A percentile compares a stretch with the other conserved stretches of the same genome.
These are phyloP conservation scores for Rhizomucor miehei DNA, from an alignment of 371 early-diverging fungal genomes.

Conservation along the genomic window DNA sequence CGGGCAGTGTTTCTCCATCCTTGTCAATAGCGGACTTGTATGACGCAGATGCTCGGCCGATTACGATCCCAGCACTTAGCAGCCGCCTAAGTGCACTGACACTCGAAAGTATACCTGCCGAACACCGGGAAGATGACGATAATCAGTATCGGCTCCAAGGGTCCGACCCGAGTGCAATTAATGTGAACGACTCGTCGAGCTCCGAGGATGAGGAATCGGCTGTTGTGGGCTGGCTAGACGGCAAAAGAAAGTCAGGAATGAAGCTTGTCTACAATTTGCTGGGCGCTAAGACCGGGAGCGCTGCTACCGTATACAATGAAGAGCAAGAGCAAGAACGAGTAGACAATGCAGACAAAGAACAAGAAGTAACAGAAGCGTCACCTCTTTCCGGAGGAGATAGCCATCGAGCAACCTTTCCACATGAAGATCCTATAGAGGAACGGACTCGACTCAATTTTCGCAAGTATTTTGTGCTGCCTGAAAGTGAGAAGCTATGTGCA, in stretches of 20 bases:
- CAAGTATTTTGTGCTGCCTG: constrained; percentile 61
- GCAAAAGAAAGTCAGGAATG: constrained; percentile 41
- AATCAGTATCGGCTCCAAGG: background rate
- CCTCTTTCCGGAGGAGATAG: background rate
- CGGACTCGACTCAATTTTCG: background rate
- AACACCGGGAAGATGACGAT: too few relatives aligned
- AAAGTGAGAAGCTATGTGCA: constrained; percentile 51
- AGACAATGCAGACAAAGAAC: constrained; percentile 18
- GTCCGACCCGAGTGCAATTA: constrained; percentile 11
- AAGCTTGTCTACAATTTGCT: constrained; percentile 41
- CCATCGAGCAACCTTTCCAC: constrained; percentile 1
- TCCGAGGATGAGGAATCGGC: constrained; percentile 41
- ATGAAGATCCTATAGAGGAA: constrained; percentile 18
- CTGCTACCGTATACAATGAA: constrained; percentile 21
- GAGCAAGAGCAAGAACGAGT: constrained; percentile 17
- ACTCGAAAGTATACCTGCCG: background rate
- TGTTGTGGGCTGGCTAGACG: constrained; percentile 35
- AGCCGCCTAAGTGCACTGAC: background rate
- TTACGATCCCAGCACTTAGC: constrained; percentile 17
- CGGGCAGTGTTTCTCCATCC: constrained; percentile 27
- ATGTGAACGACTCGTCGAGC: constrained; percentile 25
- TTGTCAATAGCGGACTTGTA: constrained; percentile 39
- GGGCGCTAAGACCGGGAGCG: constrained; percentile 21
- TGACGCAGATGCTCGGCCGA: constrained; percentile 28
- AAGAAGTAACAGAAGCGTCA: constrained; percentile 16